These are phyloP conservation scores for Ceriops tagal DNA, from an alignment of 345 rosid species.

Conservation along the genomic window DNA sequence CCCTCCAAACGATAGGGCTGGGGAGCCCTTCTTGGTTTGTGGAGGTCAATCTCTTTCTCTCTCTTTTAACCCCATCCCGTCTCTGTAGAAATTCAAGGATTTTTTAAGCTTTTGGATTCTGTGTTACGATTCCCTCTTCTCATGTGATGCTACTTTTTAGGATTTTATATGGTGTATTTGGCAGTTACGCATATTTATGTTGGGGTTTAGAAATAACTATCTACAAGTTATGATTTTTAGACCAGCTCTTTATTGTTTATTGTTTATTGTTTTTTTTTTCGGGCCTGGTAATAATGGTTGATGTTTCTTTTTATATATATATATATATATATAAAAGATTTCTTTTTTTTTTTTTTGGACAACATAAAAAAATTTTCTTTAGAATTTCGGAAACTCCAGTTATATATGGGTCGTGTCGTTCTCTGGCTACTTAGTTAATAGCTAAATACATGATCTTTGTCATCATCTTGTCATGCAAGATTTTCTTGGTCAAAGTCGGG, in stretches of 20 bases:
- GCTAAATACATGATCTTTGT: too few relatives aligned
- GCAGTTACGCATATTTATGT: conserved; percentile 13
- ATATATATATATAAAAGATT: too few relatives aligned
- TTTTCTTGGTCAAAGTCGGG: too few relatives aligned
- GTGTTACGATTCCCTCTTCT: conserved; percentile 24
- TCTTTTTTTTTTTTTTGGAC: too few relatives aligned
- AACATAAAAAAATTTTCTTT: too few relatives aligned
- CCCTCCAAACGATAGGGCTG: conserved; percentile 80
- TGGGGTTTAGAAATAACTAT: conserved; percentile 9
- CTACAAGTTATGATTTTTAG: conserved; percentile 24
- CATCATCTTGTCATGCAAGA: too few relatives aligned
- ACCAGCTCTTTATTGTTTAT: neutral
- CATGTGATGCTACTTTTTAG: conserved; percentile 22
- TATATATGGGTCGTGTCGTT: too few relatives aligned
- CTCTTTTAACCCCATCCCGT: conserved; percentile 13
- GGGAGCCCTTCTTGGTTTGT: conserved; percentile 18
- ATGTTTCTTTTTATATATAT: neutral
- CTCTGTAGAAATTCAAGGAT: conserved; percentile 26
- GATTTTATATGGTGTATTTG: conserved; percentile 12
- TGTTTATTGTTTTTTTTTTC: neutral
- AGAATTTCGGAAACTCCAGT: too few relatives aligned
- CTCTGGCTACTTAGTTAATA: too few relatives aligned
- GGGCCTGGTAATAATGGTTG: neutral
- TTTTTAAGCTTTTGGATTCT: conserved; percentile 25
- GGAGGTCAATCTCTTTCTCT: conserved; percentile 46